Conservation (phyloP, 2,329 filamentous ascomycete genomes). For the Penicillium psychrosexuale region DNA sequence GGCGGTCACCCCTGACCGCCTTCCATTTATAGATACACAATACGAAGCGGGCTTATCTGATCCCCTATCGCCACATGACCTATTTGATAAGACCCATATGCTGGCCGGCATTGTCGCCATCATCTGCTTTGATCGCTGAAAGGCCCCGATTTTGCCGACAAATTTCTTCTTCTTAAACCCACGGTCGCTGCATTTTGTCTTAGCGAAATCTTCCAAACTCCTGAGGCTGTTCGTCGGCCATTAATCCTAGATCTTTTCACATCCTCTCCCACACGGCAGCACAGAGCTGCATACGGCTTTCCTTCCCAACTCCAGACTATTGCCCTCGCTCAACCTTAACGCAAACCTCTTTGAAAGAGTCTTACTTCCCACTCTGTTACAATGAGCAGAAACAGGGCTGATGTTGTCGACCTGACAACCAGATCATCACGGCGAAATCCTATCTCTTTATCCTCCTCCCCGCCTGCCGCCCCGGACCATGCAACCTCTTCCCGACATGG, state of each 20-base stretch:
- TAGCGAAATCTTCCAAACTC: too few species aligned
- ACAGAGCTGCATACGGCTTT: background rate
- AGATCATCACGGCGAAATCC: background rate
- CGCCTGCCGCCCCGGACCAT: background rate
- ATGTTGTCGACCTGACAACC: constrained; percentile 6
- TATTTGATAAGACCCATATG: background rate
- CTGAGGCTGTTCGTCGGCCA: background rate
- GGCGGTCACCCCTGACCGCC: background rate
- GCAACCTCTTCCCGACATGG: background rate
- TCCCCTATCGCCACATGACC: background rate
- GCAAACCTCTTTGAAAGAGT: background rate
- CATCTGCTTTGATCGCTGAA: background rate
- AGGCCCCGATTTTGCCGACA: background rate
- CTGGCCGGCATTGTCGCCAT: background rate
- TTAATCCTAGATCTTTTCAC: background rate
- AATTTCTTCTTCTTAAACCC: background rate
- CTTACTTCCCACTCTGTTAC: background rate
- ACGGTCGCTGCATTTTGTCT: too few species aligned
- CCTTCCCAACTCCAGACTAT: background rate
- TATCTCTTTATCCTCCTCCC: constrained; percentile 1
- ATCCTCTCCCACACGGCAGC: background rate
- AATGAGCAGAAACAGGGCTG: background rate
- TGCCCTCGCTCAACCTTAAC: background rate
- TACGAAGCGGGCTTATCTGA: background rate
- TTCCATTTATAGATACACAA: background rate